A percentile compares a stretch with the other conserved stretches of the same genome.
phyloP scores from a whole-genome alignment of 495 filamentous ascomycete species.

The Echria macrotheca region DNA sequence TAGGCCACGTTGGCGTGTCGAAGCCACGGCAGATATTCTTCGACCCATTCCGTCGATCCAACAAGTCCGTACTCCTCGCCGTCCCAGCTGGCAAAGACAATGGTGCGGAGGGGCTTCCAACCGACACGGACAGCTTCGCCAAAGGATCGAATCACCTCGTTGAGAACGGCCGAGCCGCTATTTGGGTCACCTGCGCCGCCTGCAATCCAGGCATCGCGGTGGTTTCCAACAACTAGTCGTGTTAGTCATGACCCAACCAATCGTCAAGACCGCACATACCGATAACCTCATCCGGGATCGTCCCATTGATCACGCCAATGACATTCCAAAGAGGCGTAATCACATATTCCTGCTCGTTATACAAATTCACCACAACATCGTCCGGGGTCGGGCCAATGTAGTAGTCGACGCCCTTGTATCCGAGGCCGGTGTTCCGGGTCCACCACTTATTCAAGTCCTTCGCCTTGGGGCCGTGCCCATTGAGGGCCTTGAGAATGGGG shows the following conservation, averaged over 20 bases:
- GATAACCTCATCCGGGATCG: constrained; percentile 67
- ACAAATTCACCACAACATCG: constrained; percentile 67
- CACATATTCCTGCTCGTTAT: constrained; percentile 84
- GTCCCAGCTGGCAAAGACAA: constrained; percentile 94
- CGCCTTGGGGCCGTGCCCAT: constrained; percentile 77
- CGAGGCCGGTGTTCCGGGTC: constrained; percentile 69
- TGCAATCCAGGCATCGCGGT: constrained; percentile 90
- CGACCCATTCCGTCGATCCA: constrained; percentile 92
- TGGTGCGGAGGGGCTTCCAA: constrained; percentile 86
- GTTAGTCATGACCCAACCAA: background rate
- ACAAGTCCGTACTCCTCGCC: constrained; percentile 89
- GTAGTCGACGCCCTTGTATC: constrained; percentile 81
- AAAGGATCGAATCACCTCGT: constrained; percentile 80
- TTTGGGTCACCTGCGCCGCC: constrained; percentile 86
- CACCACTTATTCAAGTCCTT: constrained; percentile 65
- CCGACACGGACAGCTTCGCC: constrained; percentile 70
- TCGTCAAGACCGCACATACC: constrained; percentile 10
- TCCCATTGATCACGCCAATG: constrained; percentile 92
- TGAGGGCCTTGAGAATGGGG: constrained; percentile 80
- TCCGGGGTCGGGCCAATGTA: constrained; percentile 85
- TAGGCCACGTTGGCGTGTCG: constrained; percentile 74
- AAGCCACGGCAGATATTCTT: constrained; percentile 88
- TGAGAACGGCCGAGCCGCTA: constrained; percentile 81
- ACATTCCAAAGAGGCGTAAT: constrained; percentile 92
- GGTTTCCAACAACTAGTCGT: constrained; percentile 71